Evolutionary conservation across 2,329 filamentous ascomycete species (phyloP), one percentile per base, ranked within the genome.

Genomic region (Ramularia collo-cygni): DNA sequence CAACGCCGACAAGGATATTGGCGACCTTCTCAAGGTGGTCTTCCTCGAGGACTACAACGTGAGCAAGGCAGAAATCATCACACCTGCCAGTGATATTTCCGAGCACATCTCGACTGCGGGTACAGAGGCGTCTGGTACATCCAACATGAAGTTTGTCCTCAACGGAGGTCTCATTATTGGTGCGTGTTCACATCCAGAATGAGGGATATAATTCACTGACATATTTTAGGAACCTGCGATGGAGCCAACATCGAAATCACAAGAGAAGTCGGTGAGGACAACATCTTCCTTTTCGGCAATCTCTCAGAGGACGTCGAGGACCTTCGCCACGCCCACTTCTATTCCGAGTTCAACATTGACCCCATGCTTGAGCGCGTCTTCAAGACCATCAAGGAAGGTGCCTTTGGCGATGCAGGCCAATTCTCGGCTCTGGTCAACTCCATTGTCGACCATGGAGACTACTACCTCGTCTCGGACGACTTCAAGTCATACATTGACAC

Each of bases 71-170:
- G 92, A 98, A 68, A 89, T 96, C 58, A 95, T 98, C 57, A 78
- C 79, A 50, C 92, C 92, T 9, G 92, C 92, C 9, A 95, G 87
- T 14, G 92, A 98, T 57, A 82, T 98, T 57, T 95, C 88, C 66
- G 92, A 98, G 70, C 92, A 98, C 64, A 98, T 98, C 59, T 96
- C 92, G 2, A 98, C 92, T 16, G 92, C 92, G 27, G 92, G 92
- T 35, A 98, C 92, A 1, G 92, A 98, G 55, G 79, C 77, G 17
- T 78, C 73, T 49, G 90, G 90, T 48, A 95, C 88, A 9, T 94
- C 86, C 59, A 98, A 98, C 77, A 98, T 98, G 92, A 98, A 98
- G 67, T 98, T 98, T 64, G 92, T 95, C 10, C 75, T 98, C 58
- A 98, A 96, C 57, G 92, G 92, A 50, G 92, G 92, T 49, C 72